Percentiles rank a stretch among this genome's conserved stretches.
Evolutionary conservation across 805 yeast genomes (phyloP).

Genomic region (Sugiyamaella floridensis): DNA sequence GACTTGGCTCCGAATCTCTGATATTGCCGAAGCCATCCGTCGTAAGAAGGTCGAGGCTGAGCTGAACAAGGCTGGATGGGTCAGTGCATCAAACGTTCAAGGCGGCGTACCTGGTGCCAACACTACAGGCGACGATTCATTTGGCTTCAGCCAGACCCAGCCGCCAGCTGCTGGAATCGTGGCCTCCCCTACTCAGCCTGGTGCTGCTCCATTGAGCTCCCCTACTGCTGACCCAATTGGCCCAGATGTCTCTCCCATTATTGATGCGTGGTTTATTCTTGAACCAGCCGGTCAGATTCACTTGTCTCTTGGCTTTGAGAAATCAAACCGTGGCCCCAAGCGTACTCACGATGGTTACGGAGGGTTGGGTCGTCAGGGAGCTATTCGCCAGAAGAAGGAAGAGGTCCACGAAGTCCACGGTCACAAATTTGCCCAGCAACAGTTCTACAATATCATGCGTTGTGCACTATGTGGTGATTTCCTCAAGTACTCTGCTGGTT

Average conservation of each 20-base stretch:
- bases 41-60: conserved; percentile 77
- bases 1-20: conserved; percentile 84
- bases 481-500: conserved; percentile 68
- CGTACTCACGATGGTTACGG: conserved; percentile 41
- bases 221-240: conserved; percentile 1
- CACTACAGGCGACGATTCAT: background rate
- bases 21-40: conserved; percentile 90
- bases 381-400: conserved; percentile 87
- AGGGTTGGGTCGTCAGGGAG: conserved; percentile 92
- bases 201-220: background rate
- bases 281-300: conserved; percentile 93
- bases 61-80: conserved; percentile 75
- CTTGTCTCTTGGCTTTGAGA: conserved; percentile 71
- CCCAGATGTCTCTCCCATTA: conserved; percentile 15
- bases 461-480: conserved; percentile 98
- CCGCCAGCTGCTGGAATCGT: background rate
- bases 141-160: background rate
- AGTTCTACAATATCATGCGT: conserved; percentile 91
- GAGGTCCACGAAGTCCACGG: conserved; percentile 88
- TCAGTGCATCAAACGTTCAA: conserved; percentile 50
- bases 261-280: conserved; percentile 80
- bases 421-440: conserved; percentile 92
- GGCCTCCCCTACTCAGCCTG: background rate
- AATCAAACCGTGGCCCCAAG: conserved; percentile 46
- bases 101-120: background rate